phyloP scores from a whole-genome alignment of 2,329 filamentous ascomycete species.

The Leptographium flavum region DNA sequence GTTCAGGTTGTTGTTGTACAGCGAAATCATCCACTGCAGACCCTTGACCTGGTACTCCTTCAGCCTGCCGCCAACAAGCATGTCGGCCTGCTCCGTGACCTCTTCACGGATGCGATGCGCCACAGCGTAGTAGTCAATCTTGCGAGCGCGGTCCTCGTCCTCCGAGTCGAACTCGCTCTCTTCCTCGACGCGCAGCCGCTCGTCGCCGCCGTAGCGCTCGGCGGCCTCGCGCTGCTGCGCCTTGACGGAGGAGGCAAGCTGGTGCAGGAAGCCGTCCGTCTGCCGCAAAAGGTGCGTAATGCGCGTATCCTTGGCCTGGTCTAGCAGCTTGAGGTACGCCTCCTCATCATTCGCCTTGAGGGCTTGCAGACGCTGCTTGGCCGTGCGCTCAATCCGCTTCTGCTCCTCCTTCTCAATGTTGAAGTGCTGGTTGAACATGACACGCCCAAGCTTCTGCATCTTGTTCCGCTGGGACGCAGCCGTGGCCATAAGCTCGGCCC shows the following conservation, averaged over 20 bases:
- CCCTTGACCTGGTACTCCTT: slow-evolving; percentile 99
- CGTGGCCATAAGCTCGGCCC: slow-evolving; percentile 58
- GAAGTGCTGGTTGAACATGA: slow-evolving; percentile 82
- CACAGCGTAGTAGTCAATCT: slow-evolving; percentile 98
- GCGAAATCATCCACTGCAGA: slow-evolving; percentile 97
- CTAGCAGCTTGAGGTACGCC: slow-evolving; percentile 92
- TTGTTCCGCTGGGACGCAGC: slow-evolving; percentile 57
- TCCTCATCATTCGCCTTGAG: slow-evolving; percentile 99
- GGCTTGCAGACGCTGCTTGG: slow-evolving; percentile 97
- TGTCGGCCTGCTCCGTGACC: slow-evolving; percentile 65
- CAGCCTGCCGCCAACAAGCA: slow-evolving; percentile 79
- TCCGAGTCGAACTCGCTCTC: slow-evolving; percentile 54
- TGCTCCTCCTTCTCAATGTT: slow-evolving; percentile 99
- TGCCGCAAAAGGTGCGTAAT: slow-evolving; percentile 94
- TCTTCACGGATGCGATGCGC: slow-evolving; percentile 93
- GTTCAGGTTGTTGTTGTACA: slow-evolving; percentile 99
- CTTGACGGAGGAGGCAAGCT: slow-evolving; percentile 88
- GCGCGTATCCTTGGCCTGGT: slow-evolving; percentile 97
- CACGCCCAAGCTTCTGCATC: slow-evolving; percentile 70
- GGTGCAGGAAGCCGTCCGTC: slow-evolving; percentile 93
- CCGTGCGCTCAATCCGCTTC: slow-evolving; percentile 92
- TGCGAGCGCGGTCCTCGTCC: slow-evolving; percentile 55
- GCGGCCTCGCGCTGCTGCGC: slow-evolving; percentile 76
- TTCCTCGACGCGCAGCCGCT: slow-evolving; percentile 37
- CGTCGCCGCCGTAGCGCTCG: slow-evolving; percentile 65